These are phyloP conservation scores for Ganoderma lucidum DNA, from an alignment of 1,284 basidiomycete genomes.

Conservation along the genomic window DNA sequence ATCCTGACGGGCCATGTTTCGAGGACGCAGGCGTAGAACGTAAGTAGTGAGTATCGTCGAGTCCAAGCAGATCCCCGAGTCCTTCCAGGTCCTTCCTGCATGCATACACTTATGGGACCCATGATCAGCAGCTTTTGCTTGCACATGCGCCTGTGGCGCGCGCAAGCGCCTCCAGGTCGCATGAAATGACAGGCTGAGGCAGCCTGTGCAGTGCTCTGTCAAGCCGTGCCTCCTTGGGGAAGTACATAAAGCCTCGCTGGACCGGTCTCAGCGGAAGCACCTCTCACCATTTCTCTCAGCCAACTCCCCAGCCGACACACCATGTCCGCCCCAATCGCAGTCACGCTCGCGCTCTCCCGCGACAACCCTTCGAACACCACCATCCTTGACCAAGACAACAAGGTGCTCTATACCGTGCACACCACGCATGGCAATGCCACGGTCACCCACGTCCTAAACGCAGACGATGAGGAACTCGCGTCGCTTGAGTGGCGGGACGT, in stretches of 20 bases:
- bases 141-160: neutral
- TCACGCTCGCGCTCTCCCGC: conserved; percentile 45
- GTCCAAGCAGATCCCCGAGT: neutral
- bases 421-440: conserved; percentile 45
- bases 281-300: too few species aligned
- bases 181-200: neutral
- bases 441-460: conserved; percentile 44
- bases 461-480: conserved; percentile 37
- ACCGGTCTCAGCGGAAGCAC: neutral
- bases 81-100: neutral
- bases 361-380: conserved; percentile 55
- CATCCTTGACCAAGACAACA: conserved; percentile 46
- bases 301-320: neutral
- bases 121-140: neutral
- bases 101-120: neutral
- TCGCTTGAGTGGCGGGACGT: conserved; percentile 37
- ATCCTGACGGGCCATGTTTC: too few species aligned
- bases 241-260: neutral
- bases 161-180: neutral
- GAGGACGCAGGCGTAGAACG: neutral
- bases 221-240: neutral
- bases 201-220: neutral
- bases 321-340: conserved; percentile 11
- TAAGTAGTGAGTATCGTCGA: neutral
- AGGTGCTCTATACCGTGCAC: conserved; percentile 47